Evolutionary conservation across 768 basidiomycete species (phyloP).

Genomic region (Tricholoma flavovirens): DNA sequence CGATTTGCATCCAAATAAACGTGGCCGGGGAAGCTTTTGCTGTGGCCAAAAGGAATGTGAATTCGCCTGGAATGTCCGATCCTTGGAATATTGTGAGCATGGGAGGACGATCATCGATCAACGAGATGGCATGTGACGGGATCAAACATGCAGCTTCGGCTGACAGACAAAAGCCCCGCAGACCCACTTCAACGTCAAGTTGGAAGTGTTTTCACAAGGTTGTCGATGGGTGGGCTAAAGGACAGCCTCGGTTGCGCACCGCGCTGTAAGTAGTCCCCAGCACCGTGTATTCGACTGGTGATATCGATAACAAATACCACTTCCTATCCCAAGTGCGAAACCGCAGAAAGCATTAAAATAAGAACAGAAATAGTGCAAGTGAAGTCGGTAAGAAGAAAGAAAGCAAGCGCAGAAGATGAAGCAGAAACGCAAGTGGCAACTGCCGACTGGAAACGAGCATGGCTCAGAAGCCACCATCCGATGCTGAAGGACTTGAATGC

Average conservation of each 20-base stretch:
- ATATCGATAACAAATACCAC: conserved; percentile 23
- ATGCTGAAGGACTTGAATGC: conserved; percentile 52
- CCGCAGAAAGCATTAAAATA: conserved; percentile 20
- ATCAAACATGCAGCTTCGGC: conserved; percentile 23
- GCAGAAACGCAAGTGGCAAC: conserved; percentile 2
- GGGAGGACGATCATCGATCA: conserved; percentile 39
- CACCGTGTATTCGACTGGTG: conserved; percentile 13
- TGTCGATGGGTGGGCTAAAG: conserved; percentile 9
- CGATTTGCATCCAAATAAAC: conserved; percentile 22
- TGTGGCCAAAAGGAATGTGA: conserved; percentile 12
- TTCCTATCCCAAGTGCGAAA: conserved; percentile 22
- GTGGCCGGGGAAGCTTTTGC: conserved; percentile 12
- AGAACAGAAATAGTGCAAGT: conserved; percentile 24
- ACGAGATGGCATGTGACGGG: conserved; percentile 32
- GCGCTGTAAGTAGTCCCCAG: conserved; percentile 20
- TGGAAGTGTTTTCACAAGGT: conserved; percentile 18
- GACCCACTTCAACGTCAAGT: conserved; percentile 24
- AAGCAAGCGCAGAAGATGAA: conserved; percentile 10
- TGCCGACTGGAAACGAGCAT: conserved; percentile 6
- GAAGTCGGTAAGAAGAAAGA: conserved; percentile 9
- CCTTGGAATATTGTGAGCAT: conserved; percentile 22
- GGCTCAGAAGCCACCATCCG: conserved; percentile 42
- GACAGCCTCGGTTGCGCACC: conserved; percentile 16
- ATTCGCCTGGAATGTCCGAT: conserved; percentile 30
- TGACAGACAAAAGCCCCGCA: conserved; percentile 13